Percentiles rank a stretch among this genome's conserved stretches.
Conservation (phyloP, 331 rosid genomes). For the Dryas integrifolia region DNA sequence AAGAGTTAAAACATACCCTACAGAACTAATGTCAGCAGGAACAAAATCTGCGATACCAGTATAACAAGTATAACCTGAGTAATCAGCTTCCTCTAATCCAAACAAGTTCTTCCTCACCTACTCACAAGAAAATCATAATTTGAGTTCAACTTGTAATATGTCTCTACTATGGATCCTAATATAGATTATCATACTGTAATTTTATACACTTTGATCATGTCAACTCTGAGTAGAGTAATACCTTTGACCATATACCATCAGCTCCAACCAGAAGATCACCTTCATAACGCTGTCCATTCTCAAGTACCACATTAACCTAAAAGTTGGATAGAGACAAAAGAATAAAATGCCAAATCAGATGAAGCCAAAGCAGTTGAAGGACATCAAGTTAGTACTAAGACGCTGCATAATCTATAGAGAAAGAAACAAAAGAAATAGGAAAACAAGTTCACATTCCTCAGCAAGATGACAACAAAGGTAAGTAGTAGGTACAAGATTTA, state of each 20-base stretch:
- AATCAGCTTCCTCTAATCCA: conserved; percentile 62
- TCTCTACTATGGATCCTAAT: not conserved
- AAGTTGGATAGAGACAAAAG: conserved; percentile 23
- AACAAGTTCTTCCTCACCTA: conserved; percentile 80
- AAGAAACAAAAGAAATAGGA: conserved; percentile 8
- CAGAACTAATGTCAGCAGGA: conserved; percentile 88
- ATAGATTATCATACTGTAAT: too few relatives aligned
- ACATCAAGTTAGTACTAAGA: not conserved
- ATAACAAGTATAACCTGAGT: conserved; percentile 94
- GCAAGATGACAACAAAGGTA: conserved; percentile 5
- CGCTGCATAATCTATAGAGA: conserved; percentile 12
- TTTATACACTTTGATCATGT: not conserved
- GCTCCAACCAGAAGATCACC: conserved; percentile 98
- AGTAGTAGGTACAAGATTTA: conserved; percentile 18
- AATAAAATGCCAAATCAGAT: conserved; percentile 19
- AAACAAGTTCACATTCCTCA: conserved; percentile 7
- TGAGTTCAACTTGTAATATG: not conserved
- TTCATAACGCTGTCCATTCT: conserved; percentile 72
- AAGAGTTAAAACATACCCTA: conserved; percentile 58
- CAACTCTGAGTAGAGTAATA: conserved; percentile 17
- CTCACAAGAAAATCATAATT: not conserved
- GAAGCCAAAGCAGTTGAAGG: not conserved
- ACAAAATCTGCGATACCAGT: conserved; percentile 94
- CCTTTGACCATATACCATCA: conserved; percentile 99
- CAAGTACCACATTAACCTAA: conserved; percentile 80